phyloP scores from a whole-genome alignment of 2,329 filamentous ascomycete species.

The Penicillium sp. region DNA sequence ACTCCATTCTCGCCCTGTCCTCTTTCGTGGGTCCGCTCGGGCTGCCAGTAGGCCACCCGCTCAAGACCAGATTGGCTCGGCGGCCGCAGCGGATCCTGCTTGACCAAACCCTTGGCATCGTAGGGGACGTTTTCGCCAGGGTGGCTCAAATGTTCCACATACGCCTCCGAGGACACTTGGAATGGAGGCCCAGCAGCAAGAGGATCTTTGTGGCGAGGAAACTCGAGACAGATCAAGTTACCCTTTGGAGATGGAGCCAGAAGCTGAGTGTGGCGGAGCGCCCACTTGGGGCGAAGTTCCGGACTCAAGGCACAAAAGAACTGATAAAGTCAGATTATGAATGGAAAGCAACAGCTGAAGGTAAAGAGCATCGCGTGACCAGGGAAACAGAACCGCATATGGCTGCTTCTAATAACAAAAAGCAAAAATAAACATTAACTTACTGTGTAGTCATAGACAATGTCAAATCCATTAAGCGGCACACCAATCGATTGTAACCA shows the following conservation, averaged over 20 bases:
- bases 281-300: constrained; percentile 57
- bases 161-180: constrained; percentile 66
- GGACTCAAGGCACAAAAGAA: constrained; percentile 63
- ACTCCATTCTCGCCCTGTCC: constrained; percentile 48
- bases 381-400: no score
- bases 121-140: constrained; percentile 69
- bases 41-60: constrained; percentile 56
- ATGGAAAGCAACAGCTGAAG: neutral
- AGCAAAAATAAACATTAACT: constrained; percentile 19
- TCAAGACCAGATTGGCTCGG: constrained; percentile 42
- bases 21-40: constrained; percentile 56
- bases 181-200: constrained; percentile 69
- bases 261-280: constrained; percentile 54
- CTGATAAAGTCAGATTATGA: constrained; percentile 34
- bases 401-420: neutral
- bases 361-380: neutral
- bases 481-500: constrained; percentile 40
- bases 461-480: constrained; percentile 39
- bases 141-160: constrained; percentile 67
- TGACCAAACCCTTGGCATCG: constrained; percentile 53
- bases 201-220: constrained; percentile 70
- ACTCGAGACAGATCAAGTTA: constrained; percentile 68
- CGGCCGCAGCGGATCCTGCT: constrained; percentile 48
- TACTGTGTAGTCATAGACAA: constrained; percentile 65
- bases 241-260: constrained; percentile 50